phyloP scores from a whole-genome alignment of 2,329 filamentous ascomycete species.

The Epichloe hybrida region DNA sequence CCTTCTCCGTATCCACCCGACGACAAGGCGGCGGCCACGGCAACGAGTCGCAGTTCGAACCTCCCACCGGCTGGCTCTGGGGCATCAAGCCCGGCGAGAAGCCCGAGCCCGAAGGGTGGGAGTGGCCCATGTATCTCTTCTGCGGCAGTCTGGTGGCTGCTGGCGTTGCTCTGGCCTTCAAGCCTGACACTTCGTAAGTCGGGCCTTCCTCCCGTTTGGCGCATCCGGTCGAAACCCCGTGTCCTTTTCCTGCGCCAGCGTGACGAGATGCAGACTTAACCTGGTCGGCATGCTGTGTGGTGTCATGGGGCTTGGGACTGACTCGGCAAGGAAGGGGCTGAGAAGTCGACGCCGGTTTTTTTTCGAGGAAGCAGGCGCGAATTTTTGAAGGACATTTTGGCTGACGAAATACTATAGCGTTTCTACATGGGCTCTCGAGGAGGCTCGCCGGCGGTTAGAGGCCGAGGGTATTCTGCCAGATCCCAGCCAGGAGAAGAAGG shows the following conservation, averaged over 20 bases:
- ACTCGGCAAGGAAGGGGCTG: background rate
- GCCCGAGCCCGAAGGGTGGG: slow-evolving; percentile 93
- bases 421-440: slow-evolving; percentile 98
- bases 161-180: slow-evolving; percentile 78
- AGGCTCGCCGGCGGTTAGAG: slow-evolving; percentile 89
- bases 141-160: slow-evolving; percentile 65
- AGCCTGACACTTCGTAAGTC: slow-evolving; percentile 96
- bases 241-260: background rate
- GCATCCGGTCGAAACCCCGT: background rate
- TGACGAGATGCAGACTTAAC: too few relatives aligned
- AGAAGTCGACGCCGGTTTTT: background rate
- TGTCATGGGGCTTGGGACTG: too few relatives aligned
- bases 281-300: too few relatives aligned
- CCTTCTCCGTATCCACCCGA: slow-evolving; percentile 32
- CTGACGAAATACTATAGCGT: slow-evolving; percentile 46
- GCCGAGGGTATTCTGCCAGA: slow-evolving; percentile 87
- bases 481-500: slow-evolving; percentile 41
- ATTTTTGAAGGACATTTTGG: background rate
- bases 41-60: slow-evolving; percentile 70
- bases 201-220: background rate
- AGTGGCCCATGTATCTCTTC: slow-evolving; percentile 71
- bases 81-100: slow-evolving; percentile 92
- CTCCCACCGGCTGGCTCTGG: slow-evolving; percentile 83
- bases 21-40: slow-evolving; percentile 26
- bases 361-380: background rate